phyloP scores from a whole-genome alignment of 164 flowering plant genomes.

The Sedum album region DNA sequence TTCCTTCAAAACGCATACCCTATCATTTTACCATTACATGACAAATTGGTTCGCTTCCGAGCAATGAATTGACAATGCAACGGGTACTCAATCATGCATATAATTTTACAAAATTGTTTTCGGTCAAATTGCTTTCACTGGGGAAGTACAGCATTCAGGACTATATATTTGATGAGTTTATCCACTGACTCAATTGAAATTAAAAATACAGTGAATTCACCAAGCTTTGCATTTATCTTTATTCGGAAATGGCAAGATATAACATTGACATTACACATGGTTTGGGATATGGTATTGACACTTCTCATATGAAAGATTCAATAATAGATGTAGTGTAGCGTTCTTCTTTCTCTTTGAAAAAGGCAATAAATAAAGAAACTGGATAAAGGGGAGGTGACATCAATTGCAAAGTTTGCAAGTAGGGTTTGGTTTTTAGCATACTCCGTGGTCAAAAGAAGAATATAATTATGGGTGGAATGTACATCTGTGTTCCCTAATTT shows the following conservation, averaged over 20 bases:
- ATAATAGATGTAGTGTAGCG: background rate
- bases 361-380: background rate
- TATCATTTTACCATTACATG: background rate
- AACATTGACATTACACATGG: too few species aligned
- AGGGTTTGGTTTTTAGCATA: background rate
- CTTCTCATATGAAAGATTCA: too few species aligned
- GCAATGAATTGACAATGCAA: background rate
- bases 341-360: background rate
- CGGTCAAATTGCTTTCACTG: background rate
- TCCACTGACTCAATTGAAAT: too few species aligned
- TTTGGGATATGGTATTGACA: too few species aligned
- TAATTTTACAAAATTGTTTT: background rate
- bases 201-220: too few species aligned
- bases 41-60: background rate
- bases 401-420: background rate
- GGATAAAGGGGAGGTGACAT: background rate
- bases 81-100: background rate
- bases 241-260: too few species aligned
- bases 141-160: background rate
- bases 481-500: background rate
- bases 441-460: slow-evolving; percentile 1
- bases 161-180: too few species aligned
- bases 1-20: slow-evolving; percentile 1
- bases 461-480: background rate
- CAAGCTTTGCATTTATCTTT: too few species aligned